A percentile compares a stretch with the other conserved stretches of the same genome.
phyloP scores from a whole-genome alignment of 208 protist genomes.

The Balamuthia mandrillaris region DNA sequence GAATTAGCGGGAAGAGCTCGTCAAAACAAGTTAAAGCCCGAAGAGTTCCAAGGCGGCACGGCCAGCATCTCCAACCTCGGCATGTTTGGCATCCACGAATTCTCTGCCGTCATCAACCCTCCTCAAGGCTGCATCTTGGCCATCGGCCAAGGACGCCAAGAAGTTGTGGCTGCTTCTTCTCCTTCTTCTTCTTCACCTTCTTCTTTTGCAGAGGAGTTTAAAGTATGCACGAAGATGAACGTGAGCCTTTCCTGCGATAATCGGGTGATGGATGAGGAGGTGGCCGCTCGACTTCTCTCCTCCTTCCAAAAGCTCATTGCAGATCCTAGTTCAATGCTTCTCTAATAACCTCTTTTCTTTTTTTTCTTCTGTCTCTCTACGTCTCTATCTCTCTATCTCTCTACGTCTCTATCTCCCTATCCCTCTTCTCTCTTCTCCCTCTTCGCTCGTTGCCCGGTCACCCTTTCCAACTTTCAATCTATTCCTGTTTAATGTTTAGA shows the following conservation, averaged over 20 bases:
- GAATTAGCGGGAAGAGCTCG: conserved; percentile 71
- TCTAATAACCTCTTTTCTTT: too few relatives aligned
- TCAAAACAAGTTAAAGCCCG: conserved; percentile 65
- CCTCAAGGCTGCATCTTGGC: conserved; percentile 93
- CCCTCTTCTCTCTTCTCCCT: too few relatives aligned
- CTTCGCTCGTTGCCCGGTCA: too few relatives aligned
- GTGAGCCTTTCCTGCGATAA: conserved; percentile 93
- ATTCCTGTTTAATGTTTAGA: too few relatives aligned
- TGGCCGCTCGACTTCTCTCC: neutral
- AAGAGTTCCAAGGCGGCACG: conserved; percentile 86
- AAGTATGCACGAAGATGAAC: conserved; percentile 78
- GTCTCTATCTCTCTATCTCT: too few relatives aligned
- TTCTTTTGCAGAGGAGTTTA: too few relatives aligned
- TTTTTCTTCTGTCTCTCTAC: too few relatives aligned
- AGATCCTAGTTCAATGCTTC: too few relatives aligned
- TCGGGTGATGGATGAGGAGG: conserved; percentile 55
- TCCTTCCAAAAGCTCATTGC: neutral
- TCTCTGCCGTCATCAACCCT: conserved; percentile 95
- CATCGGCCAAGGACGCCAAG: conserved; percentile 81
- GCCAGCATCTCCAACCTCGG: conserved; percentile 94
- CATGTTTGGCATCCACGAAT: conserved; percentile 88
- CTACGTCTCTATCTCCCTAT: too few relatives aligned
- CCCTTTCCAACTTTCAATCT: too few relatives aligned
- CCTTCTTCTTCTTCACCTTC: neutral
- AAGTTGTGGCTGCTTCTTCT: conserved; percentile 1